Evolutionary conservation across 192 early-diverging fungal species (phyloP), one percentile per base, ranked within the genome.

Genomic region (Podila epigama): DNA sequence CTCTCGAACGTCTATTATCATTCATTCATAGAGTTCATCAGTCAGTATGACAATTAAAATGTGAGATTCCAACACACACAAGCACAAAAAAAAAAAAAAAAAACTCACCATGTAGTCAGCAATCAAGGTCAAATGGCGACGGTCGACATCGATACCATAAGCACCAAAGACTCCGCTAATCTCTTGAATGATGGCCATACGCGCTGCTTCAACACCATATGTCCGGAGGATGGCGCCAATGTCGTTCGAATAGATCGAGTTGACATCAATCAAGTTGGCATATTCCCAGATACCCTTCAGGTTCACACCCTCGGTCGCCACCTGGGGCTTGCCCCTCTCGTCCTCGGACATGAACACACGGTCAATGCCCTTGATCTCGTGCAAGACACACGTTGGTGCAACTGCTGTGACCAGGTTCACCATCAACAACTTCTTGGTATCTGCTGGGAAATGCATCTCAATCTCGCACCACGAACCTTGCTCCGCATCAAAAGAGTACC

Each of bases 131-230:
- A 99, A 89, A 77, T 99, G 98, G n/a, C 97, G 92, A 40, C 84
- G 84, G 81, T 99, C 94, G 58, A 99, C 94, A 50, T 81, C 86
- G 62, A 99, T 99, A 55, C 96, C 92, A 75, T 98, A 99, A 3
- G 91, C 94, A 39, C 86, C 91, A 71, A 99, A 99, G 34, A 99
- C 98, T 27, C 84, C 83, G 8, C 89, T 88, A 53, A 99, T 89
- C 84, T 99, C 97, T 56, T 91, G 89, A 78, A 98, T 92, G 56
- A 99, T 97, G 18, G 96, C 88, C 34, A 86, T 88, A 12, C 97
- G 85, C 0, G 97, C 97, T 1, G 98, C 98, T 71, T 99, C 98
- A 25, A 99, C 97, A 79, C 98, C 98, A 84, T 98, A 99, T 5
- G 94, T 95, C 28, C 85, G 82, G 35, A 98, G 75, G 9, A 98